A percentile compares a stretch with the other conserved stretches of the same genome.
Evolutionary conservation across 2,329 filamentous ascomycete species (phyloP).

Genomic region (Xylaria sp.): DNA sequence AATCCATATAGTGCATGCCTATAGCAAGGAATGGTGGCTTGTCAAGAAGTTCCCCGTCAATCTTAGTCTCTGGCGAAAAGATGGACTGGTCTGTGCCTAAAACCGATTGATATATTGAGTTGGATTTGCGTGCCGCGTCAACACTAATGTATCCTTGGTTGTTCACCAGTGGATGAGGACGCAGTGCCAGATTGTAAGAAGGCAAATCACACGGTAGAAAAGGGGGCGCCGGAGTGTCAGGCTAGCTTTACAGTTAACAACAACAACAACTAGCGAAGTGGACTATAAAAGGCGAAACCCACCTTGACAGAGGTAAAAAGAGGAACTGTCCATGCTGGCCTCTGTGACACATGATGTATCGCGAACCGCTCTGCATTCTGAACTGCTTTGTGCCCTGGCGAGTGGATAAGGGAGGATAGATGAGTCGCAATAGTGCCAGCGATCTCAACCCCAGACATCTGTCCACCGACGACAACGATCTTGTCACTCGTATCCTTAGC

Average conservation of each 20-base stretch:
- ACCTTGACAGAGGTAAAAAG: slow-evolving; percentile 64
- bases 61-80: slow-evolving; percentile 56
- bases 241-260: slow-evolving; percentile 51
- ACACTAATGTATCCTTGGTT: slow-evolving; percentile 71
- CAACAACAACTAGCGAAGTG: slow-evolving; percentile 34
- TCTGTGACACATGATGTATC: slow-evolving; percentile 75
- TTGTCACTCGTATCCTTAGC: slow-evolving; percentile 59
- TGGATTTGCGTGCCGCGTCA: slow-evolving; percentile 64
- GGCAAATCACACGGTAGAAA: slow-evolving; percentile 79
- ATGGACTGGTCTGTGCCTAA: slow-evolving; percentile 66
- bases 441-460: slow-evolving; percentile 85
- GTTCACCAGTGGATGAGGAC: slow-evolving; percentile 69
- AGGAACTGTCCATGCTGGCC: slow-evolving; percentile 78
- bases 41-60: slow-evolving; percentile 54
- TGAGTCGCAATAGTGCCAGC: slow-evolving; percentile 77
- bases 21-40: slow-evolving; percentile 74
- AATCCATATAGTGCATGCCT: slow-evolving; percentile 77
- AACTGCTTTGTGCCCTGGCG: slow-evolving; percentile 57
- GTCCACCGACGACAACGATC: slow-evolving; percentile 79
- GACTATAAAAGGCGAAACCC: slow-evolving; percentile 32
- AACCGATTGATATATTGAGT: slow-evolving; percentile 60
- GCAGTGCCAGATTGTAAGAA: slow-evolving; percentile 74
- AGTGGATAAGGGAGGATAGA: slow-evolving; percentile 70
- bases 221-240: slow-evolving; percentile 59
- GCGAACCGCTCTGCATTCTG: slow-evolving; percentile 60